Percentiles rank a stretch among this genome's conserved stretches.
phyloP scores from a whole-genome alignment of 768 basidiomycete species.

The Lactarius sanguifluus region DNA sequence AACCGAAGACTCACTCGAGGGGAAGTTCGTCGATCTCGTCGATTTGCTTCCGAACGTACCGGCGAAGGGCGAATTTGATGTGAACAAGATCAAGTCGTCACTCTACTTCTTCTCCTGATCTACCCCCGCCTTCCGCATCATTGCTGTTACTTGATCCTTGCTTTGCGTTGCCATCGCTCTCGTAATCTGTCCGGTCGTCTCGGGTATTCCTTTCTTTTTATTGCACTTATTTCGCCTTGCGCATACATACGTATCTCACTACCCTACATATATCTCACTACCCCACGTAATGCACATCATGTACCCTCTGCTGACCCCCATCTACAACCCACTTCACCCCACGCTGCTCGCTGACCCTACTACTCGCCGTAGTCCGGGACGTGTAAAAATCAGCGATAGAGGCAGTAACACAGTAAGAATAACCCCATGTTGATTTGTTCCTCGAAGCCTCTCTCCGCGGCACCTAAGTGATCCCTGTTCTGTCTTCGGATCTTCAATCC shows the following conservation, averaged over 20 bases:
- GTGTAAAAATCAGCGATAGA: neutral
- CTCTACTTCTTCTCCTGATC: slow-evolving; percentile 91
- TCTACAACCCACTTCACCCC: neutral
- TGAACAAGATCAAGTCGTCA: slow-evolving; percentile 75
- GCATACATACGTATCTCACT: slow-evolving; percentile 4
- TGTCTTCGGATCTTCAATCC: neutral
- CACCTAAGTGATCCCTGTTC: neutral
- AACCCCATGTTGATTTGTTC: neutral
- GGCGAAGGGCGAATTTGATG: slow-evolving; percentile 81
- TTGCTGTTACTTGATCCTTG: neutral
- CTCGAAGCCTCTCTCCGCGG: neutral
- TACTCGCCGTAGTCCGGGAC: neutral
- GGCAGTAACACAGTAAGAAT: neutral
- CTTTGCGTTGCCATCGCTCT: neutral
- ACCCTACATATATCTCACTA: slow-evolving; percentile 7
- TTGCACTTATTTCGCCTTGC: slow-evolving; percentile 15
- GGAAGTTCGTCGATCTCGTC: slow-evolving; percentile 71
- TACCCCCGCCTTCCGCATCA: neutral
- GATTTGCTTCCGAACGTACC: slow-evolving; percentile 83
- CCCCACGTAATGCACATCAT: slow-evolving; percentile 16
- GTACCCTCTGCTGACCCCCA: neutral
- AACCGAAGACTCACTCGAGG: slow-evolving; percentile 29
- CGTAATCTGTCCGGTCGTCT: neutral
- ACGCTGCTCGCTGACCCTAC: neutral
- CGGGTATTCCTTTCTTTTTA: neutral